Conservation (phyloP, 192 early-diverging fungal species). For the Coemansia sp. region DNA sequence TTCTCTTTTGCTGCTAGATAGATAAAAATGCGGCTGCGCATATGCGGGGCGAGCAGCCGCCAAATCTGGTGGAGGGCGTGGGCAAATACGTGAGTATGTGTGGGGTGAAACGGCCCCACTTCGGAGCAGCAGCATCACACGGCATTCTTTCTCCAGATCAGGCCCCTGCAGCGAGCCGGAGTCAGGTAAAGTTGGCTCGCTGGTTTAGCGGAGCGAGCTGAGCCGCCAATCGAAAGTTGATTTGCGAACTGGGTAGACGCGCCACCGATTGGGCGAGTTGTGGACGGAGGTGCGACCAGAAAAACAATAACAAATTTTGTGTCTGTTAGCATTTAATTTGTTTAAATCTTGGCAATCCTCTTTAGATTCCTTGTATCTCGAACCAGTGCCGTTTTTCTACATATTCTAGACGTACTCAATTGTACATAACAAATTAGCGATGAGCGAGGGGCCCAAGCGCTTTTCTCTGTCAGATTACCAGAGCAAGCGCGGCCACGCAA, state of each 20-base stretch:
- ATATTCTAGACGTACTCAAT: background rate
- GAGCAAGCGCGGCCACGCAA: conserved; percentile 45
- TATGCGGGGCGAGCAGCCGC: background rate
- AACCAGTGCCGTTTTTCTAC: background rate
- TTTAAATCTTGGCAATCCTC: background rate
- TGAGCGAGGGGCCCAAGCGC: conserved; percentile 55
- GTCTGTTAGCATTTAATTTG: background rate
- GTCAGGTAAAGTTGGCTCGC: background rate
- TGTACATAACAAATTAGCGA: conserved; percentile 10
- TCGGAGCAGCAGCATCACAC: conserved; percentile 2
- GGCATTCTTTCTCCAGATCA: background rate
- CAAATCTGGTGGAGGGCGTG: background rate
- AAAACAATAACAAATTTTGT: background rate
- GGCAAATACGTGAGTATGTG: background rate
- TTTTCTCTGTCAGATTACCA: conserved; percentile 56
- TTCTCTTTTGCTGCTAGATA: background rate
- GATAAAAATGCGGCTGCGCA: background rate
- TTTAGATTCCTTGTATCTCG: conserved; percentile 1
- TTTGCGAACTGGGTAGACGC: background rate
- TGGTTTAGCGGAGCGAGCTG: background rate
- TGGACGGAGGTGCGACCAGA: background rate
- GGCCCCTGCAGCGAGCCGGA: conserved; percentile 7
- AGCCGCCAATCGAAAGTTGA: background rate
- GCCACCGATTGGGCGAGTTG: background rate
- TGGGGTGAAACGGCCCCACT: background rate